Conservation (phyloP, 2,329 filamentous ascomycete genomes). For the Aspergillus niger region DNA sequence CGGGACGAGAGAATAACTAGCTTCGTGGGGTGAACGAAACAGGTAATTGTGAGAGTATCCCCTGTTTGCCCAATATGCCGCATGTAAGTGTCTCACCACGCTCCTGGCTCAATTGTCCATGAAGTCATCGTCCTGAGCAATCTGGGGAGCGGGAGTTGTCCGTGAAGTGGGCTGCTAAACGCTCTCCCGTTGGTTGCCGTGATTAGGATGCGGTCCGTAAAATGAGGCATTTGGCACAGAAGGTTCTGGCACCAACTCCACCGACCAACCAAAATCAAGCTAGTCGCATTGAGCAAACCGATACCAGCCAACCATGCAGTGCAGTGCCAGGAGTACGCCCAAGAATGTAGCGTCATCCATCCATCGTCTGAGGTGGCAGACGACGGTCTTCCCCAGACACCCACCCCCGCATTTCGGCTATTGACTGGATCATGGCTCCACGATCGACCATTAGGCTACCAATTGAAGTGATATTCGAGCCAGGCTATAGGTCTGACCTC, state of each 20-base stretch:
- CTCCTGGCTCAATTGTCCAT: neutral
- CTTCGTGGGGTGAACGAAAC: neutral
- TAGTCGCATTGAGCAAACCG: neutral
- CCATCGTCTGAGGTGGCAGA: neutral
- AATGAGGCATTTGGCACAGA: neutral
- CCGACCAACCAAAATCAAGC: neutral
- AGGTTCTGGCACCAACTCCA: neutral
- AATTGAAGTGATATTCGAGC: neutral
- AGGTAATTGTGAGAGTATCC: neutral
- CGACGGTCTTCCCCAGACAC: neutral
- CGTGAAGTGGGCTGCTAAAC: neutral
- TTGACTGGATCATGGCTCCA: conserved; percentile 8
- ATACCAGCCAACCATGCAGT: neutral
- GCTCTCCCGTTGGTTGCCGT: neutral
- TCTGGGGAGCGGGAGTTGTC: neutral
- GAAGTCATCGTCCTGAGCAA: neutral
- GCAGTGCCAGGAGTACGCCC: neutral
- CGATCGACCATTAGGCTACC: conserved; percentile 11
- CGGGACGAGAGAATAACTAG: too few relatives aligned
- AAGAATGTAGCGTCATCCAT: neutral
- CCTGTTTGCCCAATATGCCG: neutral
- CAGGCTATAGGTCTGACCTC: neutral
- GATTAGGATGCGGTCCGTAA: neutral
- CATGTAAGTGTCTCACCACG: neutral
- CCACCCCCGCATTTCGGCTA: conserved; percentile 16